These are phyloP conservation scores for Globisporangium alternatum DNA, from an alignment of 352 stramenopile species.

Conservation along the genomic window DNA sequence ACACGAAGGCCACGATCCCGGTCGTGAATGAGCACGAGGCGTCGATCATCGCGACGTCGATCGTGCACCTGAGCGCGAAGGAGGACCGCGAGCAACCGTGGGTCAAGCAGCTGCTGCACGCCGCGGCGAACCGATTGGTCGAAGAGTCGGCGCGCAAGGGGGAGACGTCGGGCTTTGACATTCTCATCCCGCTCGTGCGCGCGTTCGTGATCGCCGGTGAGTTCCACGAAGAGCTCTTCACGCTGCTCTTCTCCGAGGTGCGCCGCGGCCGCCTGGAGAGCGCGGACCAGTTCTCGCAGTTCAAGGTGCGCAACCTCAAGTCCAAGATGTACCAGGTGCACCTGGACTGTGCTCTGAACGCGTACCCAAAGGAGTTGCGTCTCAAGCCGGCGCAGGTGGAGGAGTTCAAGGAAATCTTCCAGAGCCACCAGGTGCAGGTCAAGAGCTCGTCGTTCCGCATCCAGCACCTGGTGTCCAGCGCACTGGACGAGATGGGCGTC, in stretches of 20 bases:
- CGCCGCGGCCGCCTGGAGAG: conserved; percentile 37
- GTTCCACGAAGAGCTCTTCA: conserved; percentile 57
- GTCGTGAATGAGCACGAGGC: conserved; percentile 42
- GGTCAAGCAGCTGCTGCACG: conserved; percentile 43
- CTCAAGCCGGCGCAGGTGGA: conserved; percentile 25
- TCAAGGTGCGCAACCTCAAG: conserved; percentile 36
- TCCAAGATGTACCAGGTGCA: conserved; percentile 67
- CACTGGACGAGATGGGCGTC: conserved; percentile 53
- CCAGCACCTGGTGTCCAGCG: conserved; percentile 52
- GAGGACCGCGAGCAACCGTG: conserved; percentile 47
- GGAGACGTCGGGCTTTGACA: conserved; percentile 20
- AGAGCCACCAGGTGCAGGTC: conserved; percentile 37
- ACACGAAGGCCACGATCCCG: conserved; percentile 18
- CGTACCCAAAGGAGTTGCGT: conserved; percentile 31
- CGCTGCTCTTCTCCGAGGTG: conserved; percentile 37
- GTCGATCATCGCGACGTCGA: conserved; percentile 43
- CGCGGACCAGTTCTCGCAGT: conserved; percentile 24
- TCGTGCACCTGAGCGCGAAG: conserved; percentile 49
- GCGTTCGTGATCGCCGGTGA: conserved; percentile 47
- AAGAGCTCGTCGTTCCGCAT: conserved; percentile 61
- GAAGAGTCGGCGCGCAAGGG: conserved; percentile 23
- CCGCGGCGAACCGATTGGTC: conserved; percentile 34
- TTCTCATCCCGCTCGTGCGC: conserved; percentile 42
- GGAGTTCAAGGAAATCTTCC: conserved; percentile 47
- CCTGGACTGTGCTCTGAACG: conserved; percentile 45